Conservation (phyloP, 768 basidiomycete species). For the Auricularia heimuer region DNA sequence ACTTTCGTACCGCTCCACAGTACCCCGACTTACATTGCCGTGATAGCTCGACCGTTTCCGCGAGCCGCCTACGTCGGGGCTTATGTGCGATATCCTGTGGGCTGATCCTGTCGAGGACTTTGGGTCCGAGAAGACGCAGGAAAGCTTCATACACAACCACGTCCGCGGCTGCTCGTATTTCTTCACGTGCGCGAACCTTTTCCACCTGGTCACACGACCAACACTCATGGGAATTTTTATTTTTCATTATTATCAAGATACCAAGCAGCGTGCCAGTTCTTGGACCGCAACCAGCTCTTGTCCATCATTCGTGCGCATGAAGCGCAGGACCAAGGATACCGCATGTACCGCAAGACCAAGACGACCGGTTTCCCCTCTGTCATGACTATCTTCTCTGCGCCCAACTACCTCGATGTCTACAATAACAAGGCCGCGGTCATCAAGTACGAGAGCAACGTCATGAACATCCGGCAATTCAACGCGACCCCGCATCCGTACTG, state of each 20-base stretch:
- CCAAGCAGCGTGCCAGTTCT: constrained; percentile 92
- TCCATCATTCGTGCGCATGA: constrained; percentile 98
- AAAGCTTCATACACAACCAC: constrained; percentile 91
- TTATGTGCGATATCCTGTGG: constrained; percentile 99
- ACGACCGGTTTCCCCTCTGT: constrained; percentile 97
- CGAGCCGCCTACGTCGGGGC: constrained; percentile 91
- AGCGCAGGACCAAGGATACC: constrained; percentile 79
- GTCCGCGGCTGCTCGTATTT: constrained; percentile 97
- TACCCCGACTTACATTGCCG: neutral
- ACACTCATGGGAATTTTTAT: neutral
- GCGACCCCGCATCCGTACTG: constrained; percentile 87
- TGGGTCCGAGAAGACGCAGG: constrained; percentile 83
- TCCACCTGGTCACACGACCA: constrained; percentile 13
- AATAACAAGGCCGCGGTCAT: constrained; percentile 98
- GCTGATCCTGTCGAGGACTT: constrained; percentile 97
- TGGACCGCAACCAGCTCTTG: constrained; percentile 92
- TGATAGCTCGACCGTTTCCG: constrained; percentile 90
- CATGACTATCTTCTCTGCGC: constrained; percentile 99
- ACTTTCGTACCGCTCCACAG: neutral
- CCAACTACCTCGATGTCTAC: constrained; percentile 97
- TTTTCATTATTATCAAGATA: constrained; percentile 42
- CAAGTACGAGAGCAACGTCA: constrained; percentile 97
- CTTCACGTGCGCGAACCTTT: constrained; percentile 46
- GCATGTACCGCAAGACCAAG: constrained; percentile 98
- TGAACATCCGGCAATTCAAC: constrained; percentile 98